phyloP scores from a whole-genome alignment of 2,329 filamentous ascomycete species.

The Xylariaceae sp. region DNA sequence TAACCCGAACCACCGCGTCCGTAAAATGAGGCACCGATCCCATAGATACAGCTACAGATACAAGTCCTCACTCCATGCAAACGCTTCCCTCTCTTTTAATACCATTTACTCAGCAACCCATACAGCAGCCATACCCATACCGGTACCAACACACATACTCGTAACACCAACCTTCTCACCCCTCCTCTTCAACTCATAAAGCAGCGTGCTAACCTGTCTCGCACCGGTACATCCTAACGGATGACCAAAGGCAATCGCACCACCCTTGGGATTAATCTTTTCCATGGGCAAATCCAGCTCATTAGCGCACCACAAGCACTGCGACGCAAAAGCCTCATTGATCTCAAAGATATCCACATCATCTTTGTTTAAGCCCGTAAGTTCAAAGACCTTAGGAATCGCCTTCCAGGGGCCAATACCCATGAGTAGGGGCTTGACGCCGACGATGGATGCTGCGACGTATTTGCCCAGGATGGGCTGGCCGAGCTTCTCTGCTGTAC shows the following conservation, averaged over 20 bases:
- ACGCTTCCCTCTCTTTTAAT: not conserved
- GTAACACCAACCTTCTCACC: constrained; percentile 84
- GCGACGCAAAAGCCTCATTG: constrained; percentile 96
- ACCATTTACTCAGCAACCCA: constrained; percentile 81
- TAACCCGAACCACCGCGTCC: too few species aligned
- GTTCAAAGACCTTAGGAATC: constrained; percentile 85
- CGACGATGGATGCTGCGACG: constrained; percentile 78
- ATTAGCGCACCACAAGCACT: constrained; percentile 90
- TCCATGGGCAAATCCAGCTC: constrained; percentile 76
- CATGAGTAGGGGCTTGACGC: constrained; percentile 92
- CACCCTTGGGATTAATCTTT: constrained; percentile 97
- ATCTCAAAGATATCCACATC: constrained; percentile 98
- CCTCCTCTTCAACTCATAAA: constrained; percentile 84
- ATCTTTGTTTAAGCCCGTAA: constrained; percentile 79
- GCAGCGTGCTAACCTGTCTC: constrained; percentile 84
- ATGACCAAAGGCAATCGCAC: constrained; percentile 93
- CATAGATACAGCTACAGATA: too few species aligned
- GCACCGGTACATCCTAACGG: constrained; percentile 92
- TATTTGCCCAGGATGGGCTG: constrained; percentile 92
- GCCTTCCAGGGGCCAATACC: constrained; percentile 93
- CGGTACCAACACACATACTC: constrained; percentile 94
- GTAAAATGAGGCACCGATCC: too few species aligned
- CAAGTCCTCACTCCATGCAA: too few species aligned
- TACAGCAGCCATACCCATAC: constrained; percentile 96
- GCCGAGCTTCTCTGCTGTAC: constrained; percentile 80